Percentiles rank a stretch among this genome's conserved stretches.
These are phyloP conservation scores for Heterobasidion parviporum DNA, from an alignment of 1,284 basidiomycete species.

Conservation along the genomic window DNA sequence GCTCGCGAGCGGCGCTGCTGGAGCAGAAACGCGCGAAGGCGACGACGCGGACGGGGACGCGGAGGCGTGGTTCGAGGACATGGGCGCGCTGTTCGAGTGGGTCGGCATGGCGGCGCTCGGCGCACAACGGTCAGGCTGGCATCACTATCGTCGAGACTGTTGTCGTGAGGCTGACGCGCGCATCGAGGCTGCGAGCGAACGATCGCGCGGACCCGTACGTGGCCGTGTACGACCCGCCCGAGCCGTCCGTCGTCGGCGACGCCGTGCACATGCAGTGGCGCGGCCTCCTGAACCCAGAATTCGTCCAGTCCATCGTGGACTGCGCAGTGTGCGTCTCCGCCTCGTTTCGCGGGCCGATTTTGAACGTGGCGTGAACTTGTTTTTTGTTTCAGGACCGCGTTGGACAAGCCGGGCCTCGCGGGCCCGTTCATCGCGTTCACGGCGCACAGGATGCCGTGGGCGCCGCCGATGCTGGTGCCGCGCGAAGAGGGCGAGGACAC, in stretches of 20 bases:
- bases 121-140: slow-evolving; percentile 27
- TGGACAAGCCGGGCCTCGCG: too few species aligned
- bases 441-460: slow-evolving; percentile 6
- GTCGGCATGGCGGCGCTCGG: slow-evolving; percentile 50
- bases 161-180: neutral
- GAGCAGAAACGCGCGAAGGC: neutral
- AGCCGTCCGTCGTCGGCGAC: slow-evolving; percentile 31
- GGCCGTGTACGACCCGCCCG: slow-evolving; percentile 37
- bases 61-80: slow-evolving; percentile 42
- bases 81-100: slow-evolving; percentile 55
- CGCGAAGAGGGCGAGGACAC: slow-evolving; percentile 42
- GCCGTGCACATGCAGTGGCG: slow-evolving; percentile 48
- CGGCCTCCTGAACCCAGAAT: slow-evolving; percentile 43
- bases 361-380: too few species aligned
- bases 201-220: slow-evolving; percentile 38
- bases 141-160: neutral
- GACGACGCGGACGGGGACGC: slow-evolving; percentile 10
- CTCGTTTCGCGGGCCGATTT: too few species aligned
- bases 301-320: slow-evolving; percentile 43
- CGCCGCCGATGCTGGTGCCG: slow-evolving; percentile 27
- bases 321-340: slow-evolving; percentile 19
- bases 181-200: slow-evolving; percentile 24
- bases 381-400: too few species aligned
- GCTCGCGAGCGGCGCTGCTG: slow-evolving; percentile 7
- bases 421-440: slow-evolving; percentile 8